Evolutionary conservation across 768 basidiomycete genomes (phyloP).

Genomic region (Russula vinacea): DNA sequence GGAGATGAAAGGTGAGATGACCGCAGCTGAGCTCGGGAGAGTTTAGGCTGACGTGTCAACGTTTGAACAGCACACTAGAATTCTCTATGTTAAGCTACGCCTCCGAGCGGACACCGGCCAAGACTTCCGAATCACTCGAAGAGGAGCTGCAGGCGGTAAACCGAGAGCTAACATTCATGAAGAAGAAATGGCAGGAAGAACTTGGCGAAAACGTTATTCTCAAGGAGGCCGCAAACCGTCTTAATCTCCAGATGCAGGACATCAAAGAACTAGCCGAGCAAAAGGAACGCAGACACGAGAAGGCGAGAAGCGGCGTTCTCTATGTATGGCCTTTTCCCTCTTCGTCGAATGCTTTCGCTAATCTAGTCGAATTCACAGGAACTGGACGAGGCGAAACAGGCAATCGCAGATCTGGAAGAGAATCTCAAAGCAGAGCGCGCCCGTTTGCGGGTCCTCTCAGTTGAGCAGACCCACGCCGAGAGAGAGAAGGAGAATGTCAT

Average conservation of each 20-base stretch:
- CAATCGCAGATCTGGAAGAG: slow-evolving; percentile 65
- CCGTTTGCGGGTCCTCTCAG: slow-evolving; percentile 57
- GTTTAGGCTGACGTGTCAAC: background rate
- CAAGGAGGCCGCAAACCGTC: slow-evolving; percentile 64
- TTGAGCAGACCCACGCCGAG: slow-evolving; percentile 60
- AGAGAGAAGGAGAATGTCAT: slow-evolving; percentile 64
- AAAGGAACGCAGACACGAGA: slow-evolving; percentile 49
- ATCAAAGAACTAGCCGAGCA: slow-evolving; percentile 60
- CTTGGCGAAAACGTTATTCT: slow-evolving; percentile 70
- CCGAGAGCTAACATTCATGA: slow-evolving; percentile 58
- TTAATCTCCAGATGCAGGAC: slow-evolving; percentile 57
- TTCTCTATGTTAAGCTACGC: slow-evolving; percentile 46
- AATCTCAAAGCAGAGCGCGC: slow-evolving; percentile 70
- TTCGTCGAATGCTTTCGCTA: slow-evolving; percentile 7
- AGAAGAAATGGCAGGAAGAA: slow-evolving; percentile 68
- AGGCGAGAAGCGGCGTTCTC: slow-evolving; percentile 50
- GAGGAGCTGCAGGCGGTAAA: slow-evolving; percentile 61
- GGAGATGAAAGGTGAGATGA: slow-evolving; percentile 60
- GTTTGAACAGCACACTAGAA: slow-evolving; percentile 50
- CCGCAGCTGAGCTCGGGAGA: background rate
- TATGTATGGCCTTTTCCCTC: slow-evolving; percentile 41
- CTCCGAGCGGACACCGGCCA: slow-evolving; percentile 61
- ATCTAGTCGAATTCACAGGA: slow-evolving; percentile 48
- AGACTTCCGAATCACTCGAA: slow-evolving; percentile 61
- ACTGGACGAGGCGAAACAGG: slow-evolving; percentile 60